A percentile compares a stretch with the other conserved stretches of the same genome.
Evolutionary conservation across 768 basidiomycete genomes (phyloP).

Genomic region (Roridomyces roridus): DNA sequence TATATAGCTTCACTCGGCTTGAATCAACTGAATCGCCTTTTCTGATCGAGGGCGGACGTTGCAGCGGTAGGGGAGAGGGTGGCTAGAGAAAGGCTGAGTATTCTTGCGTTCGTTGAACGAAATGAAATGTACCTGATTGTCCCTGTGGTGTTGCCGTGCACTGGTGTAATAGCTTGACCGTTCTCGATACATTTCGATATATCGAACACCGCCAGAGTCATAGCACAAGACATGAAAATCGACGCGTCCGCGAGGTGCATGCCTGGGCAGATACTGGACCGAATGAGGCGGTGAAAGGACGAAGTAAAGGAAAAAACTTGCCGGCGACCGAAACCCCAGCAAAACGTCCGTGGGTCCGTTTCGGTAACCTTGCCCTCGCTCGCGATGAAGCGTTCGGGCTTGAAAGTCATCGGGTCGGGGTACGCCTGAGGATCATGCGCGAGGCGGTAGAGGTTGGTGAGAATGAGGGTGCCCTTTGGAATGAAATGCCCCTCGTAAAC

Average conservation of each 20-base stretch:
- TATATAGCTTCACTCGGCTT: conserved; percentile 43
- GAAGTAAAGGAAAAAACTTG: conserved; percentile 29
- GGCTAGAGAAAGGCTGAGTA: conserved; percentile 41
- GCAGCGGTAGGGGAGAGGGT: conserved; percentile 69
- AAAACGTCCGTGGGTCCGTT: conserved; percentile 61
- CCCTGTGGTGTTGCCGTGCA: conserved; percentile 63
- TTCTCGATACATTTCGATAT: conserved; percentile 54
- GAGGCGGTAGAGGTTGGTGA: conserved; percentile 52
- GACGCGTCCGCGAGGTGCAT: conserved; percentile 60
- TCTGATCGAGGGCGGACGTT: conserved; percentile 65
- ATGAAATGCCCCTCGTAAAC: conserved; percentile 67
- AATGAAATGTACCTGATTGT: conserved; percentile 56
- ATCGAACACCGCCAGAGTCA: conserved; percentile 59
- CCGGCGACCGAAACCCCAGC: conserved; percentile 78
- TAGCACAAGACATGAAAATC: conserved; percentile 57
- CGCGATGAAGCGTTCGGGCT: conserved; percentile 65
- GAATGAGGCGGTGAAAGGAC: background rate
- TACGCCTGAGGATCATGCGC: conserved; percentile 62
- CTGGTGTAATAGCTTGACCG: conserved; percentile 52
- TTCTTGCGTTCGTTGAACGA: background rate
- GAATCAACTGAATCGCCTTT: conserved; percentile 59
- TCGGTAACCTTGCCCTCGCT: conserved; percentile 49
- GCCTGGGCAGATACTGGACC: conserved; percentile 53
- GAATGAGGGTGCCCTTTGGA: conserved; percentile 60
- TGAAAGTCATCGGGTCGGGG: conserved; percentile 58